A percentile compares a stretch with the other conserved stretches of the same genome.
These are phyloP conservation scores for Coniochaeta sp. DNA, from an alignment of 2,329 filamentous ascomycete species.

Conservation along the genomic window DNA sequence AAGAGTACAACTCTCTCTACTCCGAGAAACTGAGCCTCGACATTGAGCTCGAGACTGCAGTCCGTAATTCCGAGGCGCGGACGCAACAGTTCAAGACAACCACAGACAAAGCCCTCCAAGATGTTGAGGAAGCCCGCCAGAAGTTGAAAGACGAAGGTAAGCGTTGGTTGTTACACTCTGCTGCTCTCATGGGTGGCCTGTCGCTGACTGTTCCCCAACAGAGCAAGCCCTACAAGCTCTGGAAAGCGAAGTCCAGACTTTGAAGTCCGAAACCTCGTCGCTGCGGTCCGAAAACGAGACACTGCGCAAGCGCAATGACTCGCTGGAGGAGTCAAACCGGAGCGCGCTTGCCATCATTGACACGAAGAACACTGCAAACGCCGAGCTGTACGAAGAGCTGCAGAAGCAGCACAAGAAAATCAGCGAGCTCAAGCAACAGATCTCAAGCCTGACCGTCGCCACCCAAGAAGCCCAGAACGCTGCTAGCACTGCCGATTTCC, in stretches of 20 bases:
- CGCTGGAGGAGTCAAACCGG: slow-evolving; percentile 85
- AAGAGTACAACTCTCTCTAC: slow-evolving; percentile 73
- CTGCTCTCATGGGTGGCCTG: not conserved
- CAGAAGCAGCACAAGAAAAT: slow-evolving; percentile 85
- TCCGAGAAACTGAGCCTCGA: slow-evolving; percentile 84
- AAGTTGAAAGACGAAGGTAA: slow-evolving; percentile 79
- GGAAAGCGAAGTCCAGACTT: slow-evolving; percentile 72
- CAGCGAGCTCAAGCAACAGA: slow-evolving; percentile 73
- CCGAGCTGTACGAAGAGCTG: slow-evolving; percentile 78
- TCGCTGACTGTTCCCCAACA: slow-evolving; percentile 27
- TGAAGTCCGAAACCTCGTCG: slow-evolving; percentile 68
- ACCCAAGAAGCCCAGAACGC: slow-evolving; percentile 76
- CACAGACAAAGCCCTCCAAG: slow-evolving; percentile 75
- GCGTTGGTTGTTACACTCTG: slow-evolving; percentile 11
- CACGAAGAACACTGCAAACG: slow-evolving; percentile 79
- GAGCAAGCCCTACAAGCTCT: slow-evolving; percentile 70
- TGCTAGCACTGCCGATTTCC: slow-evolving; percentile 76
- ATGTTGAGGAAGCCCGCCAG: slow-evolving; percentile 72
- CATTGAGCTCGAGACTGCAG: slow-evolving; percentile 87
- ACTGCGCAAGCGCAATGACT: slow-evolving; percentile 74
- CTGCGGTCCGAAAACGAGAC: slow-evolving; percentile 69
- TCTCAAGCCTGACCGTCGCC: slow-evolving; percentile 73
- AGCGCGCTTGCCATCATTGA: slow-evolving; percentile 86
- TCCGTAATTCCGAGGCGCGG: slow-evolving; percentile 76
- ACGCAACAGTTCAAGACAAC: slow-evolving; percentile 74